Evolutionary conservation across 163 green algal species (phyloP).

Genomic region (Picocystis sp.): DNA sequence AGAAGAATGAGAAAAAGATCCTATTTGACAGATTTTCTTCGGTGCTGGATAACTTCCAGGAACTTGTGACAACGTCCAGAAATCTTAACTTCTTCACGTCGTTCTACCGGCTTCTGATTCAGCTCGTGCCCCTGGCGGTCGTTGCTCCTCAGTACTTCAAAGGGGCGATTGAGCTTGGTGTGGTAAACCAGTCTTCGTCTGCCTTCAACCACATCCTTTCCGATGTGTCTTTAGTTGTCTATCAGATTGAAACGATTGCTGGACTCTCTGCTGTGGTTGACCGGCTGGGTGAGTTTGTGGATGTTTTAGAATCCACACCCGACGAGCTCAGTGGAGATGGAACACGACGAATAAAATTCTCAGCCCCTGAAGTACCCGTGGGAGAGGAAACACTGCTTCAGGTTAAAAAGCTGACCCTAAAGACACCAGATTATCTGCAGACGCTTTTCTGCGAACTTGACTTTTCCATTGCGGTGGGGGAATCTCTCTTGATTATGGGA

Average conservation of each 20-base stretch:
- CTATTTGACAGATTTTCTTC: slow-evolving; percentile 17
- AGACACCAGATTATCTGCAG: slow-evolving; percentile 35
- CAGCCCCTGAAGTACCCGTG: background rate
- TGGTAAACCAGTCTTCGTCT: slow-evolving; percentile 86
- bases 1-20: slow-evolving; percentile 47
- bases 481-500: slow-evolving; percentile 74
- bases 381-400: background rate
- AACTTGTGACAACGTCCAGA: slow-evolving; percentile 55
- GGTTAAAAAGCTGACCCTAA: slow-evolving; percentile 21
- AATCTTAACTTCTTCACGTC: slow-evolving; percentile 96
- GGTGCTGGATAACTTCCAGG: slow-evolving; percentile 62
- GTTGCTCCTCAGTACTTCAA: slow-evolving; percentile 53
- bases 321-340: background rate
- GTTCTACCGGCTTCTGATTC: slow-evolving; percentile 68
- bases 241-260: slow-evolving; percentile 80
- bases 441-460: slow-evolving; percentile 45
- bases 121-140: slow-evolving; percentile 29
- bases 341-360: background rate
- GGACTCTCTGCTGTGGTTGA: slow-evolving; percentile 83
- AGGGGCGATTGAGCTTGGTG: slow-evolving; percentile 92
- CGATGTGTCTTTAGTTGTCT: slow-evolving; percentile 86
- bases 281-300: slow-evolving; percentile 57
- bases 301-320: background rate
- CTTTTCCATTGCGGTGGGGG: slow-evolving; percentile 32
- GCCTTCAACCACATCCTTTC: slow-evolving; percentile 93